Percentiles rank a stretch among this genome's conserved stretches.
Conservation (phyloP, 306 rosid species). For the Medicago lupulina region DNA sequence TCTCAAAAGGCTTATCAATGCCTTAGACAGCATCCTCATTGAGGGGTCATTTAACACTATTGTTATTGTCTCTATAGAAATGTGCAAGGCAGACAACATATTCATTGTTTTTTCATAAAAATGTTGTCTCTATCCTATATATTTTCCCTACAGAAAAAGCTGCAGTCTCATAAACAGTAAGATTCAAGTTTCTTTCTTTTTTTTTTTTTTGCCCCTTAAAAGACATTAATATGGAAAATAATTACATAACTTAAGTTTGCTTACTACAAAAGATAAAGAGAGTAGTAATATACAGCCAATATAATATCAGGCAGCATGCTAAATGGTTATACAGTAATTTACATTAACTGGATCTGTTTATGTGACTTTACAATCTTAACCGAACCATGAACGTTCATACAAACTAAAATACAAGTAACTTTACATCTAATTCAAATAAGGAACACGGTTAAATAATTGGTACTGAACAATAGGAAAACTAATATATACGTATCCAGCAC, state of each 20-base stretch:
- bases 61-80: constrained; percentile 8
- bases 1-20: constrained; percentile 10
- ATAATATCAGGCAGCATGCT: constrained; percentile 13
- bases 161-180: constrained; percentile 22
- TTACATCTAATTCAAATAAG: constrained; percentile 20
- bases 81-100: constrained; percentile 19
- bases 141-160: constrained; percentile 9
- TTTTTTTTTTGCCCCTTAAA: not conserved
- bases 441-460: constrained; percentile 24
- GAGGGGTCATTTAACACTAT: constrained; percentile 19
- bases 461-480: constrained; percentile 33
- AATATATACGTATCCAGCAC: constrained; percentile 22
- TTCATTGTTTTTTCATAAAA: constrained; percentile 14
- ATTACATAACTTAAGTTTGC: not conserved
- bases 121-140: constrained; percentile 6
- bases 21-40: constrained; percentile 23
- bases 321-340: constrained; percentile 8
- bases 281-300: constrained; percentile 17
- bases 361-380: constrained; percentile 21
- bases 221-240: constrained; percentile 9
- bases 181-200: not conserved
- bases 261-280: constrained; percentile 20
- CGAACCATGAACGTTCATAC: constrained; percentile 5
- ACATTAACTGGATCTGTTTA: constrained; percentile 8
- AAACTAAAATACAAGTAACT: constrained; percentile 17